Percentiles rank a stretch among this genome's conserved stretches.
phyloP scores from a whole-genome alignment of 306 rosid species.

The Cyamopsis tetragonoloba region DNA sequence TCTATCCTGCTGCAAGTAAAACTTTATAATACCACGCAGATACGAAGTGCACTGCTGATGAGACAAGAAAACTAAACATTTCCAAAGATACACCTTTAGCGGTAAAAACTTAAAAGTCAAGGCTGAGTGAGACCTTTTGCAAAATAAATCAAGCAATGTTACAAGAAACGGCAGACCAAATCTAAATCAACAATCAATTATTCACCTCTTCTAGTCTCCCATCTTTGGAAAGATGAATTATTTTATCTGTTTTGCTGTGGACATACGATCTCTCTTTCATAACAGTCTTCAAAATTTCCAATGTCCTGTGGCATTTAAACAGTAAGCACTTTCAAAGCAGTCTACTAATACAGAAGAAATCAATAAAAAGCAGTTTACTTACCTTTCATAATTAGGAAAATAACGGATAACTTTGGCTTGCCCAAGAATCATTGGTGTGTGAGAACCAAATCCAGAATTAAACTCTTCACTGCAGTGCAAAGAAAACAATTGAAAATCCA shows the following conservation, averaged over 20 bases:
- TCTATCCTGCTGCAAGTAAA: not conserved
- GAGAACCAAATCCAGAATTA: conserved; percentile 91
- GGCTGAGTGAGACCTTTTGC: not conserved
- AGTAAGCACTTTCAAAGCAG: conserved; percentile 25
- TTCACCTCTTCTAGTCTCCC: conserved; percentile 75
- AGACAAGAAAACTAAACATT: conserved; percentile 8
- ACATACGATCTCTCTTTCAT: conserved; percentile 63
- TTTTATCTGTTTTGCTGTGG: conserved; percentile 58
- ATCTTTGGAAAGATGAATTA: conserved; percentile 65
- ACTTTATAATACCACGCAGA: not conserved
- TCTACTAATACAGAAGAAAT: not conserved
- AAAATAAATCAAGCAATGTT: not conserved
- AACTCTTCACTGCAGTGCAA: conserved; percentile 68
- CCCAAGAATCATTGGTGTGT: conserved; percentile 89
- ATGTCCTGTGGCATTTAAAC: conserved; percentile 52
- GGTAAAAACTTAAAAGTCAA: not conserved
- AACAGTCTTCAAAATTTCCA: conserved; percentile 70
- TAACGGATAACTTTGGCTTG: conserved; percentile 95
- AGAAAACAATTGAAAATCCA: conserved; percentile 28
- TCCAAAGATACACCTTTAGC: not conserved
- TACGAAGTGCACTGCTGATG: not conserved
- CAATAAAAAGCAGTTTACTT: conserved; percentile 11
- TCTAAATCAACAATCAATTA: conserved; percentile 24
- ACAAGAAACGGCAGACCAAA: not conserved
- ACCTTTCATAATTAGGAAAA: conserved; percentile 84